Conservation (phyloP, 208 protist genomes). For the Strigomonas culicis region DNA sequence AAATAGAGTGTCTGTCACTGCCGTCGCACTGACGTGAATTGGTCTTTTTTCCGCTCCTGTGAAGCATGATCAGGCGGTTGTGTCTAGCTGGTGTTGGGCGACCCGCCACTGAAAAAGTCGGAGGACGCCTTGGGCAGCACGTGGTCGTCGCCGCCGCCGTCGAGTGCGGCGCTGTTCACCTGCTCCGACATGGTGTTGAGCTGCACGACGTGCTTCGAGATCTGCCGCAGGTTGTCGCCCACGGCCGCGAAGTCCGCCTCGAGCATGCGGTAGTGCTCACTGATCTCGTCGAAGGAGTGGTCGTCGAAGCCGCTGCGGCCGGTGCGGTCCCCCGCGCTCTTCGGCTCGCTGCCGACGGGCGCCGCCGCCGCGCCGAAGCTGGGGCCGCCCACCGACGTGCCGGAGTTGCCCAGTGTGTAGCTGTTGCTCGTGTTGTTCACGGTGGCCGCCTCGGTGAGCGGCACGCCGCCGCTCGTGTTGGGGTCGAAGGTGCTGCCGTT, state of each 20-base stretch:
- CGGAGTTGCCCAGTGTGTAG: not conserved
- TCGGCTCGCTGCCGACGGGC: conserved; percentile 2
- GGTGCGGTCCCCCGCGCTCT: conserved; percentile 14
- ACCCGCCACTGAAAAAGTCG: no score
- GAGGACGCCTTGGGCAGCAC: no score
- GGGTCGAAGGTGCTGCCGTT: no score
- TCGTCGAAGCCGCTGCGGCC: conserved; percentile 56
- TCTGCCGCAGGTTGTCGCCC: conserved; percentile 71
- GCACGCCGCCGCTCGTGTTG: no score
- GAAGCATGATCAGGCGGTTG: no score
- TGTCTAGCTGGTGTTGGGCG: no score
- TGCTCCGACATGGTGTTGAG: conserved; percentile 83
- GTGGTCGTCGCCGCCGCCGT: no score
- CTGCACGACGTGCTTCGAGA: conserved; percentile 74
- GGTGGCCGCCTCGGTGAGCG: no score
- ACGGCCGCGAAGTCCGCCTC: conserved; percentile 73
- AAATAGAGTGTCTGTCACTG: not conserved
- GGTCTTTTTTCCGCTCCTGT: no score
- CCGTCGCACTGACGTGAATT: no score
- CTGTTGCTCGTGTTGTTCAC: not conserved
- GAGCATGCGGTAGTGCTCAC: conserved; percentile 60
- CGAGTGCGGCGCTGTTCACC: conserved; percentile 29
- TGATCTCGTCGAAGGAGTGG: conserved; percentile 71
- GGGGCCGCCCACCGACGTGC: no score
- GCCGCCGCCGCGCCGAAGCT: conserved; percentile 11